These are phyloP conservation scores for Collariella sp. DNA, from an alignment of 495 filamentous ascomycete species.

Conservation along the genomic window DNA sequence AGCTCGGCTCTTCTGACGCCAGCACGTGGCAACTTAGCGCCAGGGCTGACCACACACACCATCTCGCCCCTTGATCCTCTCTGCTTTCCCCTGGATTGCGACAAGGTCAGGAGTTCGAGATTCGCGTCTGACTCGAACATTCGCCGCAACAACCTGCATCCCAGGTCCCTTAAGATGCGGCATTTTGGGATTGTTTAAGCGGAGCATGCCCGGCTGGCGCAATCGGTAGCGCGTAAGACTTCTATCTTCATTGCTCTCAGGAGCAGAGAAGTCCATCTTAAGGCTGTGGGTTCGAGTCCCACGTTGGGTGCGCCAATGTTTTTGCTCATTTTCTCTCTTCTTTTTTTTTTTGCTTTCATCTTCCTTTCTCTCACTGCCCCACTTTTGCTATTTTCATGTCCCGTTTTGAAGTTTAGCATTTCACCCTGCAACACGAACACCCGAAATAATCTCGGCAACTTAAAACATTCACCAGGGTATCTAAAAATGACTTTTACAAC, in stretches of 20 bases:
- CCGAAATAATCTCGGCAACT: too few relatives aligned
- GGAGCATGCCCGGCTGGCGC: constrained; percentile 7
- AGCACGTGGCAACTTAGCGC: too few relatives aligned
- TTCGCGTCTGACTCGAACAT: not conserved
- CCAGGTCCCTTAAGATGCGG: not conserved
- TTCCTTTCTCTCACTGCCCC: not conserved
- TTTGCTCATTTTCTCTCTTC: not conserved
- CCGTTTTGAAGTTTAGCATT: too few relatives aligned
- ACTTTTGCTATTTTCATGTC: too few relatives aligned
- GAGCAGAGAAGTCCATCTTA: not conserved
- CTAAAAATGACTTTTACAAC: too few relatives aligned
- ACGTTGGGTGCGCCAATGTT: not conserved
- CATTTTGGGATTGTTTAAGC: not conserved
- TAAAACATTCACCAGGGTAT: too few relatives aligned
- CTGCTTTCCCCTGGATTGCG: too few relatives aligned
- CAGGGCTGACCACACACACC: too few relatives aligned
- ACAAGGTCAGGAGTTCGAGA: too few relatives aligned
- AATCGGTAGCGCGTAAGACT: constrained; percentile 15
- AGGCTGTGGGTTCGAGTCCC: constrained; percentile 13
- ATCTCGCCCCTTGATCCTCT: too few relatives aligned
- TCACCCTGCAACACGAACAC: too few relatives aligned
- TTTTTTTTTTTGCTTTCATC: not conserved
- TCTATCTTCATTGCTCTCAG: not conserved
- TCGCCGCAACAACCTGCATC: not conserved
- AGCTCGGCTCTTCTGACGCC: too few relatives aligned